phyloP scores from a whole-genome alignment of 108 stramenopile species.

The Heterococcus sp. region DNA sequence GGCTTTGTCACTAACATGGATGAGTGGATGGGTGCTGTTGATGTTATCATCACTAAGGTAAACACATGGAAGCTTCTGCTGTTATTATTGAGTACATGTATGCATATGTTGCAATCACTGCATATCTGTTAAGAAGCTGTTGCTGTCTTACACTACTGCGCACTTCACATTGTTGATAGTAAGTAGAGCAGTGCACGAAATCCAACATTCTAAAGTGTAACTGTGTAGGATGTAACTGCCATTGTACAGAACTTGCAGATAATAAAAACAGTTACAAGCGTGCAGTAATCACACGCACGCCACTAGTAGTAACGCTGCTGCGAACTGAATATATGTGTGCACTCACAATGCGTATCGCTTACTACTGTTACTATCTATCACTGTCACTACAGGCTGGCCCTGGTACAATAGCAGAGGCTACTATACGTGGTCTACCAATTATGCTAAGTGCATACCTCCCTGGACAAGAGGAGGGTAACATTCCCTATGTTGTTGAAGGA shows the following conservation, averaged over 20 bases:
- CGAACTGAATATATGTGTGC: too few species aligned
- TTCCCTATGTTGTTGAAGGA: constrained; percentile 77
- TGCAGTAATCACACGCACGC: too few species aligned
- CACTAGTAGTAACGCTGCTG: too few species aligned
- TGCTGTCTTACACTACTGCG: too few species aligned
- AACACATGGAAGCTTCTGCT: neutral
- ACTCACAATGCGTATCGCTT: too few species aligned
- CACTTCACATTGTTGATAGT: too few species aligned
- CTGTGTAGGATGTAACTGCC: too few species aligned
- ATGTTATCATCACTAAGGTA: constrained; percentile 78
- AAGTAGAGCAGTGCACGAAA: too few species aligned
- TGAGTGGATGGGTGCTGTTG: constrained; percentile 87
- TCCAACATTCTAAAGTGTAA: too few species aligned
- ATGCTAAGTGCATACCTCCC: constrained; percentile 84
- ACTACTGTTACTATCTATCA: neutral
- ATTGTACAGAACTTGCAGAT: too few species aligned
- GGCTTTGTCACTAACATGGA: constrained; percentile 95
- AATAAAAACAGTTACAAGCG: too few species aligned
- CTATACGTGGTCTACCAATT: constrained; percentile 84
- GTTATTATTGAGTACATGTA: neutral
- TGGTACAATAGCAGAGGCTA: constrained; percentile 92
- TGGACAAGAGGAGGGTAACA: constrained; percentile 92
- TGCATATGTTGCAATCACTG: neutral
- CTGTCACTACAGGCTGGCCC: constrained; percentile 71
- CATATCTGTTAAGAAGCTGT: neutral